Evolutionary conservation across 202 grass and related monocot species (phyloP).

Genomic region (Dendrocalamus latiflorus): DNA sequence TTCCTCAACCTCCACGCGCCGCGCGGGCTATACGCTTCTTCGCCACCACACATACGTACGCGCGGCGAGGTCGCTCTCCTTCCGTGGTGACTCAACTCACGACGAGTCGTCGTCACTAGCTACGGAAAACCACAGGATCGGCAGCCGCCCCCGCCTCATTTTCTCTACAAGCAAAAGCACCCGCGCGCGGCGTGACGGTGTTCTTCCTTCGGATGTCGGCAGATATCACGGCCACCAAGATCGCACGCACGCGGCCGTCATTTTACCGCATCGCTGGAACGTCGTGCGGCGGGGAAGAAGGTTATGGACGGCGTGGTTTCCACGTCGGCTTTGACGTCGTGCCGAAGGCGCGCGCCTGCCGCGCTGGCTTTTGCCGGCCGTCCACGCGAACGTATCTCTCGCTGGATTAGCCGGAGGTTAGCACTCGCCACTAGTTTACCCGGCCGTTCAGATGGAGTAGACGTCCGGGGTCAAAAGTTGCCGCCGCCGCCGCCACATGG

Average conservation of each 20-base stretch:
- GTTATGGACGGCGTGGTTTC: not conserved
- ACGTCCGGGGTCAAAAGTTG: not conserved
- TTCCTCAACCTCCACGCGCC: not conserved
- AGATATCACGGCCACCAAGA: not conserved
- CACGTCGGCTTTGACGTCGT: not conserved
- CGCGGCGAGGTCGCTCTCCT: not conserved
- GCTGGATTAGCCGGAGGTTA: not conserved
- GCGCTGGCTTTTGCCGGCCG: not conserved
- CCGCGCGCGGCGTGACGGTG: too few relatives aligned
- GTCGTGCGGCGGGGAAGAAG: not conserved
- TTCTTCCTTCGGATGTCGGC: too few relatives aligned
- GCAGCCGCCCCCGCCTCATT: not conserved
- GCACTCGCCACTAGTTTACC: too few relatives aligned
- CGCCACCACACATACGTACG: not conserved
- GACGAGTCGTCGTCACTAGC: not conserved
- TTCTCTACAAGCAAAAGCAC: not conserved
- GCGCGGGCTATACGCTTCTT: not conserved
- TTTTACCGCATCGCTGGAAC: not conserved
- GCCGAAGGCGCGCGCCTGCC: not conserved
- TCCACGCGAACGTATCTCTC: not conserved
- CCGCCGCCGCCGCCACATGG: not conserved
- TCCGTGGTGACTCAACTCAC: not conserved
- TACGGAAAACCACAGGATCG: not conserved
- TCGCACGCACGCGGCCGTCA: not conserved
- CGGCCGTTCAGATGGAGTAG: too few relatives aligned